Percentiles rank a stretch among this genome's conserved stretches.
Evolutionary conservation across 1,284 basidiomycete genomes (phyloP).

Genomic region (Singerocomus inundabilis): DNA sequence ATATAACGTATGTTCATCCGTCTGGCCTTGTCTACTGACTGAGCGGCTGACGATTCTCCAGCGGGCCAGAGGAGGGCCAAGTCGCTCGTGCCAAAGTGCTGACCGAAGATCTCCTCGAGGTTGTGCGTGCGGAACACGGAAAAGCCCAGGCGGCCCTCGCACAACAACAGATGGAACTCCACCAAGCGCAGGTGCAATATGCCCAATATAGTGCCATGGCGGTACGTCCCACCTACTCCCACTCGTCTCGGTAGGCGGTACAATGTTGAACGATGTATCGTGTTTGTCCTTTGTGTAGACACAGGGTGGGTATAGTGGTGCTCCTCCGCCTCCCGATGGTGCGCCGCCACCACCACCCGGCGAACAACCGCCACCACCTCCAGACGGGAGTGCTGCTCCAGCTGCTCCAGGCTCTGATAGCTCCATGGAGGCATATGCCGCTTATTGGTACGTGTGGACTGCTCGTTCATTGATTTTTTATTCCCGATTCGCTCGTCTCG

Average conservation of each 20-base stretch:
- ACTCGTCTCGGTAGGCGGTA: neutral
- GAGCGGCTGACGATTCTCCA: conserved; percentile 30
- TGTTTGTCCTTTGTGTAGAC: conserved; percentile 2
- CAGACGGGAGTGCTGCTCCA: conserved; percentile 45
- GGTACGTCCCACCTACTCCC: conserved; percentile 43
- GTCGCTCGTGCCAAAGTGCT: conserved; percentile 84
- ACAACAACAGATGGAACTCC: conserved; percentile 80
- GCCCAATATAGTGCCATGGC: conserved; percentile 65
- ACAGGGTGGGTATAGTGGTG: conserved; percentile 50
- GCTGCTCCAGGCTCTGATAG: conserved; percentile 38
- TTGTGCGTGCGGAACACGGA: conserved; percentile 81
- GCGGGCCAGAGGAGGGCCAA: conserved; percentile 87
- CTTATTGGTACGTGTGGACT: conserved; percentile 58
- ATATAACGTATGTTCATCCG: conserved; percentile 70
- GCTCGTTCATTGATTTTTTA: neutral
- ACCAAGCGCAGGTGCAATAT: conserved; percentile 76
- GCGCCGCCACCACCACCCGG: conserved; percentile 61
- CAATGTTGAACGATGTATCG: neutral
- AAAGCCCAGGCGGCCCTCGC: conserved; percentile 66
- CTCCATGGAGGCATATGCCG: conserved; percentile 62
- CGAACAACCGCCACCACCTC: conserved; percentile 59
- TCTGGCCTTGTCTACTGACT: neutral
- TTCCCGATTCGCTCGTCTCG: neutral
- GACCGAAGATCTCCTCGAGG: conserved; percentile 86
- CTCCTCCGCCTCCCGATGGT: conserved; percentile 55